phyloP scores from a whole-genome alignment of 331 rosid genomes.

The Arachis monticola region DNA sequence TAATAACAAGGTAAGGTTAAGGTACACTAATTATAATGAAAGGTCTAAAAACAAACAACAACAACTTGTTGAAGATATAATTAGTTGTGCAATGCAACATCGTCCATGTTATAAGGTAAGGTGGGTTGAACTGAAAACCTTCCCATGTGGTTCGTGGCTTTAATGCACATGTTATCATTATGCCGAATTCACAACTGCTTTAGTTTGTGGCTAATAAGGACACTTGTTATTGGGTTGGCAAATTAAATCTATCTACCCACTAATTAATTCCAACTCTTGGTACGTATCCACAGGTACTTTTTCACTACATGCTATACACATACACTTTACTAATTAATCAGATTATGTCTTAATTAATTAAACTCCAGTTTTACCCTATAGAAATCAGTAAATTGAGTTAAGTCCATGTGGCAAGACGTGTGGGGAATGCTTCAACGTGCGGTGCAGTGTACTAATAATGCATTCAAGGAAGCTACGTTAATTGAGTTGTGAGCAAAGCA shows the following conservation, averaged over 20 bases:
- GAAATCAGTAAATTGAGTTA: no score
- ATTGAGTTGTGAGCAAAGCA: slow-evolving; percentile 41
- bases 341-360: no score
- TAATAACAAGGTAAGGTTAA: background rate
- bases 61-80: background rate
- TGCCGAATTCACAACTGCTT: slow-evolving; percentile 45
- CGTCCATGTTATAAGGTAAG: slow-evolving; percentile 35
- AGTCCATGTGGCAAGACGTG: slow-evolving; percentile 39
- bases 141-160: slow-evolving; percentile 62
- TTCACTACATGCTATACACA: background rate
- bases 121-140: slow-evolving; percentile 47
- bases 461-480: slow-evolving; percentile 41
- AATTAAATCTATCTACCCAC: slow-evolving; percentile 45
- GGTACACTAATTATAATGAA: slow-evolving; percentile 9
- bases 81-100: slow-evolving; percentile 22
- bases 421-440: slow-evolving; percentile 51
- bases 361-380: no score
- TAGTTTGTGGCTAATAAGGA: slow-evolving; percentile 51
- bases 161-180: slow-evolving; percentile 69
- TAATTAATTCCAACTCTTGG: slow-evolving; percentile 32
- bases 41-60: background rate
- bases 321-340: no score
- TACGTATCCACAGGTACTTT: slow-evolving; percentile 18
- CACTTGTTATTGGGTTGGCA: slow-evolving; percentile 47
- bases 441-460: slow-evolving; percentile 27